These are phyloP conservation scores for Hericium rajendrae DNA, from an alignment of 768 basidiomycete species.

Conservation along the genomic window DNA sequence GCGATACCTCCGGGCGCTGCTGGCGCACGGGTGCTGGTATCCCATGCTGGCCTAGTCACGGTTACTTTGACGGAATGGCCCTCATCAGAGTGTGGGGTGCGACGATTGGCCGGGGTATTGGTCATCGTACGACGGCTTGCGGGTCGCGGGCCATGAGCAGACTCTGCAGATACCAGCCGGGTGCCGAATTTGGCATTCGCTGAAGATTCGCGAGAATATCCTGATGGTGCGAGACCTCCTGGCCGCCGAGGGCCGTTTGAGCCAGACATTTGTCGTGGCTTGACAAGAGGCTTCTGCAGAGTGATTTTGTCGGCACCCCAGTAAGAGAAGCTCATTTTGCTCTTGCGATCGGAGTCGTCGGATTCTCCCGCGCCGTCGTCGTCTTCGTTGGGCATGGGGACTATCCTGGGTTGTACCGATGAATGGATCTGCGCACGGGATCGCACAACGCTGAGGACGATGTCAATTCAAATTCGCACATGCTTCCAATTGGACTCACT, in stretches of 20 bases:
- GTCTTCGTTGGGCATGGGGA: conserved; percentile 61
- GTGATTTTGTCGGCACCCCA: conserved; percentile 91
- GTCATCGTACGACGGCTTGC: conserved; percentile 52
- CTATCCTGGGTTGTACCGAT: conserved; percentile 51
- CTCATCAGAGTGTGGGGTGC: conserved; percentile 47
- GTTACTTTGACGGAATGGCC: conserved; percentile 58
- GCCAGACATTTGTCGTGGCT: conserved; percentile 26
- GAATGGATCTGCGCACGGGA: conserved; percentile 53
- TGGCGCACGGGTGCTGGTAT: conserved; percentile 39
- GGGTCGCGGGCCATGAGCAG: conserved; percentile 36
- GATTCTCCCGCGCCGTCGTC: conserved; percentile 50
- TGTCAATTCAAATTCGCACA: conserved; percentile 5
- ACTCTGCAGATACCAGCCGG: conserved; percentile 62
- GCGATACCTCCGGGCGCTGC: conserved; percentile 23
- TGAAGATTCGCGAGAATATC: conserved; percentile 72
- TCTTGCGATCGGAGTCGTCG: conserved; percentile 81
- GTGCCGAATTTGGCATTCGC: conserved; percentile 92
- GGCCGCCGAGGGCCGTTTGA: conserved; percentile 26
- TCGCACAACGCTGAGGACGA: conserved; percentile 48
- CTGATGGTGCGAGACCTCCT: conserved; percentile 34
- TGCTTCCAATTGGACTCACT: conserved; percentile 41
- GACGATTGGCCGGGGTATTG: conserved; percentile 32
- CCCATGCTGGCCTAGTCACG: conserved; percentile 69
- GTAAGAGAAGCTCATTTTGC: conserved; percentile 91
- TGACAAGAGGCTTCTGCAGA: conserved; percentile 67